Evolutionary conservation across 345 rosid genomes (phyloP).

Genomic region (Viola odorata): DNA sequence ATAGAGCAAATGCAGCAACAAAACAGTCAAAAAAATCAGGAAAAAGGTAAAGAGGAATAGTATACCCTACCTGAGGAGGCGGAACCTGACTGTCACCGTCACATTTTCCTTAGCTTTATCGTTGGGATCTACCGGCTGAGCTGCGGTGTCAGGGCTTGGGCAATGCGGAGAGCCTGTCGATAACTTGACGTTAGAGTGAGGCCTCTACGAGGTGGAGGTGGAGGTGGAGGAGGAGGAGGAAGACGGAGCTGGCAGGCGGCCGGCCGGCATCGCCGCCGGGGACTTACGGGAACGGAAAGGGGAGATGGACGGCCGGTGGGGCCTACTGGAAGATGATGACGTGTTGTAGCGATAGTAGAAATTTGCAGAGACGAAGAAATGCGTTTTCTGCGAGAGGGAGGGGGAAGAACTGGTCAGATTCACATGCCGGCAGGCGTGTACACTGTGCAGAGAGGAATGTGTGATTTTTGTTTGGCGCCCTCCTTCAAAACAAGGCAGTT

Average conservation of each 20-base stretch:
- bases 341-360: slow-evolving; percentile 22
- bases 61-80: slow-evolving; percentile 61
- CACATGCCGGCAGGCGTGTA: slow-evolving; percentile 21
- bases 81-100: slow-evolving; percentile 74
- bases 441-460: slow-evolving; percentile 24
- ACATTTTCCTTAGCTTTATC: slow-evolving; percentile 63
- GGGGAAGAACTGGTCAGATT: slow-evolving; percentile 7
- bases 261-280: slow-evolving; percentile 36
- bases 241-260: slow-evolving; percentile 46
- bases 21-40: background rate
- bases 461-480: slow-evolving; percentile 27
- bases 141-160: slow-evolving; percentile 32
- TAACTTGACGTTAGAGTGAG: slow-evolving; percentile 33
- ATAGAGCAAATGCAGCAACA: background rate
- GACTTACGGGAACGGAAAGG: slow-evolving; percentile 80
- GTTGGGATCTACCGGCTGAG: slow-evolving; percentile 31
- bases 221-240: slow-evolving; percentile 27
- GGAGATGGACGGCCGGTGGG: slow-evolving; percentile 59
- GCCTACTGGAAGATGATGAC: slow-evolving; percentile 47
- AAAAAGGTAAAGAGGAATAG: background rate
- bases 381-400: slow-evolving; percentile 3
- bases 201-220: slow-evolving; percentile 32
- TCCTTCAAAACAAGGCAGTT: background rate
- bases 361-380: background rate
- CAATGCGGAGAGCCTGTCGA: slow-evolving; percentile 32